Conservation (phyloP, 1,139 yeast genomes). For the Suhomyces kunorum region DNA sequence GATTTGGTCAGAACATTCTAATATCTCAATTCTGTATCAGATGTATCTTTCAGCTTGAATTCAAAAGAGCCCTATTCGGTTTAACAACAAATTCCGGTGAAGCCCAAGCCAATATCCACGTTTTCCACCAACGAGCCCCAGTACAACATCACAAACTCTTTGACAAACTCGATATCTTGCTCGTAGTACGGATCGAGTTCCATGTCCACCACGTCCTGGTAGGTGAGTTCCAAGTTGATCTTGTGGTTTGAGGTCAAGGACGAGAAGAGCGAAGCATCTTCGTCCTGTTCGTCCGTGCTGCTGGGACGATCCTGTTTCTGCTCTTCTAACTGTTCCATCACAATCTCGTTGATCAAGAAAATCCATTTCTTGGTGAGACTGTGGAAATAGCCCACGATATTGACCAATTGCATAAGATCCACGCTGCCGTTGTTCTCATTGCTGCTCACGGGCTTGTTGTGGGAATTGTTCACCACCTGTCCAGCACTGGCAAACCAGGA, state of each 20-base stretch:
- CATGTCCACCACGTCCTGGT: slow-evolving; percentile 65
- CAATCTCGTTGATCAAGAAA: slow-evolving; percentile 38
- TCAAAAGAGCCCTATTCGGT: background rate
- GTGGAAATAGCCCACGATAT: slow-evolving; percentile 58
- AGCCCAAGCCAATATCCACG: slow-evolving; percentile 38
- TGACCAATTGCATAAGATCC: slow-evolving; percentile 27
- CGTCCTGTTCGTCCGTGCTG: slow-evolving; percentile 1
- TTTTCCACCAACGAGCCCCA: slow-evolving; percentile 44
- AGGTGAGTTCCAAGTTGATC: slow-evolving; percentile 42
- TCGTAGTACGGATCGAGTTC: slow-evolving; percentile 71
- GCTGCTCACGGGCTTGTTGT: slow-evolving; percentile 6
- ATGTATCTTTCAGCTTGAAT: too few species aligned
- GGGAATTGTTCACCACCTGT: slow-evolving; percentile 35
- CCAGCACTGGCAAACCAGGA: slow-evolving; percentile 91
- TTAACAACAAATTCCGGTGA: slow-evolving; percentile 33
- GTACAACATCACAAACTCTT: slow-evolving; percentile 55
- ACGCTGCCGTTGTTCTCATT: slow-evolving; percentile 4
- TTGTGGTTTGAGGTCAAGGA: slow-evolving; percentile 15
- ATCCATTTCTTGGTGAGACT: slow-evolving; percentile 50
- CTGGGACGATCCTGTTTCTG: slow-evolving; percentile 4
- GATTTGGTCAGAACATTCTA: too few species aligned
- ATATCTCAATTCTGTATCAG: too few species aligned
- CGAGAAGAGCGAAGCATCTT: slow-evolving; percentile 12
- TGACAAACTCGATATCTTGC: slow-evolving; percentile 58
- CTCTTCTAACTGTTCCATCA: slow-evolving; percentile 32